Conservation (phyloP, 2,329 filamentous ascomycete species). For the Apiospora saccharicola region DNA sequence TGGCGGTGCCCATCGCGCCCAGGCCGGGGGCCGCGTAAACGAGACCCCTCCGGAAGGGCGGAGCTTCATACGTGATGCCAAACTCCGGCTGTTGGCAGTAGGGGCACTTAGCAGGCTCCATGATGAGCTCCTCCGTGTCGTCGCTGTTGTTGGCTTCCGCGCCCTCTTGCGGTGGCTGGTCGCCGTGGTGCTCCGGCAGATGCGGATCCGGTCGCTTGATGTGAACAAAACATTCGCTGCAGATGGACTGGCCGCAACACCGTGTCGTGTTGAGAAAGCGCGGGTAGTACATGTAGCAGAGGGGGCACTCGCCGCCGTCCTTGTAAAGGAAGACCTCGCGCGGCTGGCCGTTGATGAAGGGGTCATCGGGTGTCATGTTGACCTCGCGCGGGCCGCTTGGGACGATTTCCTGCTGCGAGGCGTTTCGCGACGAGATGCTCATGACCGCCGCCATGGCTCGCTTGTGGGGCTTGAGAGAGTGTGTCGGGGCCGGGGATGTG, state of each 20-base stretch:
- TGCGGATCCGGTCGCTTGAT: slow-evolving; percentile 87
- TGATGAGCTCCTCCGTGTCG: slow-evolving; percentile 72
- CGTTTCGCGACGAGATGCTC: slow-evolving; percentile 76
- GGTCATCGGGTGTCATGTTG: slow-evolving; percentile 75
- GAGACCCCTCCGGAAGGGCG: slow-evolving; percentile 86
- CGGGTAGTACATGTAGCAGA: slow-evolving; percentile 96
- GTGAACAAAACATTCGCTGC: slow-evolving; percentile 98
- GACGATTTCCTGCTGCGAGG: slow-evolving; percentile 72
- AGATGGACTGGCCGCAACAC: slow-evolving; percentile 95
- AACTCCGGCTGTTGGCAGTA: slow-evolving; percentile 97
- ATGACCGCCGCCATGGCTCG: slow-evolving; percentile 84
- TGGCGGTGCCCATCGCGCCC: slow-evolving; percentile 69
- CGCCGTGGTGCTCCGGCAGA: slow-evolving; percentile 73
- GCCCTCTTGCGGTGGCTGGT: slow-evolving; percentile 42
- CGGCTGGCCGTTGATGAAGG: slow-evolving; percentile 92
- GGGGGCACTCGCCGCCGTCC: slow-evolving; percentile 87
- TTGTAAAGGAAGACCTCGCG: slow-evolving; percentile 95
- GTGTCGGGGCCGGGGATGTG: slow-evolving; percentile 54
- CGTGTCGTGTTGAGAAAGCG: slow-evolving; percentile 93
- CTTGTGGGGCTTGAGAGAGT: slow-evolving; percentile 82
- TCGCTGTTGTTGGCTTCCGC: slow-evolving; percentile 34
- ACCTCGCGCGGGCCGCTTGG: slow-evolving; percentile 71
- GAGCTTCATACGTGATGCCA: slow-evolving; percentile 92
- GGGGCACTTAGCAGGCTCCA: slow-evolving; percentile 89
- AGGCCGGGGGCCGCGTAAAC: slow-evolving; percentile 65